phyloP scores from a whole-genome alignment of 148 eudicot genomes.

The Diospyros lotus region DNA sequence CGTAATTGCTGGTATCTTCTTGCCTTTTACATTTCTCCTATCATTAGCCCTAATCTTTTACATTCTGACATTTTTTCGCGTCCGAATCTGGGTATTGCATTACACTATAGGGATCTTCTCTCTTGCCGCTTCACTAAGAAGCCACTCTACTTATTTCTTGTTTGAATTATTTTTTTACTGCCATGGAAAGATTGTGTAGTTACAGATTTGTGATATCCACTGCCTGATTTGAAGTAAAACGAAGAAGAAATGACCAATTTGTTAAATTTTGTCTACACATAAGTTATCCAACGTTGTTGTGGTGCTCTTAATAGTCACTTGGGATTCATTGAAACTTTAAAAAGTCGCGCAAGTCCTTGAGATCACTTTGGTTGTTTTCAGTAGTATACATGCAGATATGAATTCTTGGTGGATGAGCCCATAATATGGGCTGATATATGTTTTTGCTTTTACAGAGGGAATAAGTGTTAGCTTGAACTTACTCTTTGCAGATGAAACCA shows the following conservation, averaged over 20 bases:
- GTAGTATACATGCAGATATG: no score
- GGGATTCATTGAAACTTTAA: no score
- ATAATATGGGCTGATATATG: no score
- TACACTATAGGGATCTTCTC: not conserved
- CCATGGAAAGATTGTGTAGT: not conserved
- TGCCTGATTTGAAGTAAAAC: constrained; percentile 12
- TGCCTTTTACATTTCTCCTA: not conserved
- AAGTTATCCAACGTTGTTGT: not conserved
- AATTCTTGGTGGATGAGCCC: no score
- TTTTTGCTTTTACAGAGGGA: no score
- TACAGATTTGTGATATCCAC: not conserved
- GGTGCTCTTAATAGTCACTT: no score
- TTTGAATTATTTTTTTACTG: not conserved
- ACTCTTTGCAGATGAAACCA: no score
- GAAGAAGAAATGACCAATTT: not conserved
- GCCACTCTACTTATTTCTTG: not conserved
- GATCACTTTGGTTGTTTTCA: no score
- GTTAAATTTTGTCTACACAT: not conserved
- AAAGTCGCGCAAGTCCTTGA: no score
- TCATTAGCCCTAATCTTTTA: constrained; percentile 5
- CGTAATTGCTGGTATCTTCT: constrained; percentile 61
- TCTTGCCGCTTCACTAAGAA: not conserved
- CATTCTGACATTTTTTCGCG: not conserved
- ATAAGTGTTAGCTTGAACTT: no score
- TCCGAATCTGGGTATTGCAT: not conserved